Conservation (phyloP, 768 basidiomycete genomes). For the Leucosporidium yakuticum region DNA sequence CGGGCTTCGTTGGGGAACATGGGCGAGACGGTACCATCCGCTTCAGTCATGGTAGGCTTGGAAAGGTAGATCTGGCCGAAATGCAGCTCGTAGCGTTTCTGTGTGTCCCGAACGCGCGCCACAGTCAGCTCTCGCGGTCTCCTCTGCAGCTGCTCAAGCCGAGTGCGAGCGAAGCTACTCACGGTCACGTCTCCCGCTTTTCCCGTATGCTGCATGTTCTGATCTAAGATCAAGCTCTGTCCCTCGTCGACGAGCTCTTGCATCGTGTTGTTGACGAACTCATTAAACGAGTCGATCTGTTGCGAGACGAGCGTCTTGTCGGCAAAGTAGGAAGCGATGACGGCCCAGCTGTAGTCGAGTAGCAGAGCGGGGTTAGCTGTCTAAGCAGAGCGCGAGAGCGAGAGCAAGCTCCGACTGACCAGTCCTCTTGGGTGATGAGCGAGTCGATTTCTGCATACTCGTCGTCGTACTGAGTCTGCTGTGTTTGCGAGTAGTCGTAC, state of each 20-base stretch:
- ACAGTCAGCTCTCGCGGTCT: background rate
- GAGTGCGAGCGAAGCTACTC: slow-evolving; percentile 17
- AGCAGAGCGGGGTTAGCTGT: background rate
- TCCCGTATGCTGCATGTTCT: slow-evolving; percentile 91
- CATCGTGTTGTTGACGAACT: slow-evolving; percentile 99
- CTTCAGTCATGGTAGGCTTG: slow-evolving; percentile 86
- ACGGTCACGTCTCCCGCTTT: slow-evolving; percentile 54
- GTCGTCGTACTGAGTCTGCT: background rate
- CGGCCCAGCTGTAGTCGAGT: slow-evolving; percentile 66
- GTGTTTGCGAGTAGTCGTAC: background rate
- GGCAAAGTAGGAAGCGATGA: slow-evolving; percentile 94
- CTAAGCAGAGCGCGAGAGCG: background rate
- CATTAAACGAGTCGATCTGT: slow-evolving; percentile 96
- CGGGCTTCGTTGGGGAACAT: slow-evolving; percentile 97
- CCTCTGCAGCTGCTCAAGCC: background rate
- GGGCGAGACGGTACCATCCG: slow-evolving; percentile 86
- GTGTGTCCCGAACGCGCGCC: background rate
- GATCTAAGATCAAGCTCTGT: slow-evolving; percentile 88
- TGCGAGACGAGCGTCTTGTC: slow-evolving; percentile 96
- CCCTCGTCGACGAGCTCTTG: slow-evolving; percentile 98
- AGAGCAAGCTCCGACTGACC: background rate
- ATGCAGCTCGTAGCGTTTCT: slow-evolving; percentile 91
- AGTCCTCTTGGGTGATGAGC: slow-evolving; percentile 34
- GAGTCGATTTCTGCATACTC: slow-evolving; percentile 10
- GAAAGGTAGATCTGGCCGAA: slow-evolving; percentile 98